Evolutionary conservation across 2,329 filamentous ascomycete species (phyloP).

Genomic region (Exophiala phaeomuriformis): DNA sequence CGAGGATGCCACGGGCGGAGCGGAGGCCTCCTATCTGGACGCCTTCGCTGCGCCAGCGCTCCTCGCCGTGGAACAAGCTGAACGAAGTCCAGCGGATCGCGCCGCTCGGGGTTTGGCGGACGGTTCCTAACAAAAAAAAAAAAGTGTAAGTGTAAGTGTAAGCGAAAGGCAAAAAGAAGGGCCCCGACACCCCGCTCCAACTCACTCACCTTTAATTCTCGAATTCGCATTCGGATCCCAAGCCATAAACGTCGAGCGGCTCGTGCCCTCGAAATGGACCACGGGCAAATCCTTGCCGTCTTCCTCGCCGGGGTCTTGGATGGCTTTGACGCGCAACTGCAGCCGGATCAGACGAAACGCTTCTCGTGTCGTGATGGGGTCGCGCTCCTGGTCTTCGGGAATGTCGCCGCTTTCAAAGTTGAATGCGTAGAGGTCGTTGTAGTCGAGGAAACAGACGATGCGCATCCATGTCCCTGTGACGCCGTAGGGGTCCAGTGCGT

Average conservation of each 20-base stretch:
- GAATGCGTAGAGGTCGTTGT: slow-evolving; percentile 63
- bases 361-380: slow-evolving; percentile 55
- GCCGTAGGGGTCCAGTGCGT: slow-evolving; percentile 60
- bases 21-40: slow-evolving; percentile 63
- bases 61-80: slow-evolving; percentile 58
- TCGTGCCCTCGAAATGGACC: slow-evolving; percentile 60
- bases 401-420: slow-evolving; percentile 54
- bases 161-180: background rate
- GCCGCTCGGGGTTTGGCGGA: slow-evolving; percentile 59
- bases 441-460: slow-evolving; percentile 54
- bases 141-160: background rate
- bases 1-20: slow-evolving; percentile 61
- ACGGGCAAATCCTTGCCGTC: slow-evolving; percentile 50
- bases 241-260: slow-evolving; percentile 54
- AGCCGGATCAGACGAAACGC: slow-evolving; percentile 64
- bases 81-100: slow-evolving; percentile 69
- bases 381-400: slow-evolving; percentile 41
- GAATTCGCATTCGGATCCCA: slow-evolving; percentile 65
- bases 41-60: slow-evolving; percentile 69
- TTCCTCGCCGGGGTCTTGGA: slow-evolving; percentile 53
- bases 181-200: background rate
- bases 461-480: slow-evolving; percentile 65
- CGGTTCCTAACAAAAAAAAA: slow-evolving; percentile 43
- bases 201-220: slow-evolving; percentile 51
- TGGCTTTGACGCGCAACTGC: slow-evolving; percentile 54